Evolutionary conservation across 176 grass and related monocot genomes (phyloP), one percentile per base, ranked within the genome.

Genomic region (Eremochloa ophiuroides): DNA sequence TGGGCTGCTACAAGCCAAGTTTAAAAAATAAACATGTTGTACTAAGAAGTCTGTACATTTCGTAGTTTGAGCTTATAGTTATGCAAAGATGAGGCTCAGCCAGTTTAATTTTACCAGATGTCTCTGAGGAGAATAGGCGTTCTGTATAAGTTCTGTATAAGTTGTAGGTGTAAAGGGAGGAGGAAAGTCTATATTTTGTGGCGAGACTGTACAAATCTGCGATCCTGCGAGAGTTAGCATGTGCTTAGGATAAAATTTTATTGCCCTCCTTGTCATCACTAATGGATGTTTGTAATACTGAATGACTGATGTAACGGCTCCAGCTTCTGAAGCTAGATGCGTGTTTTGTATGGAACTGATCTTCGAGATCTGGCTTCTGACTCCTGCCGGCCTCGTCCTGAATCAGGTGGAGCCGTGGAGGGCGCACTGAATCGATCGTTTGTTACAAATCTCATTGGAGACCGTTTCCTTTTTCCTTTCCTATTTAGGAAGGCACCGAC

Each of bases 191-290:
- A 46, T 71, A 86, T 93, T 93, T 87, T 86, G 91, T 40, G 69
- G 86, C 18, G 80, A 84, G 93, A 93, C 85, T 87, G 91, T 97
- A 97, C 85, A 93, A 97, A 97, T 93, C 30, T 93, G 77, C 83
- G 41, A 40, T 80, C 25, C 44, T 66, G 81, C 81, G 71, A 85
- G 83, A 71, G 53, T 73, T 85, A 58, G 53, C 71, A 29, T 51
- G 35, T 79, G 46, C 64, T 73, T 88, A 83, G 75, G 80, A 55
- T 34, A 58, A 69, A 18, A 46, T 71, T 73, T 78, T 56, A 88
- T 72, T 37, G 43, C 12, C 72, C 8, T 22, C 46, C 47, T 35
- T 88, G 74, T 68, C 60, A 25, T 65, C 67, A 66, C 74, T 66
- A 53, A 87, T 78, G 73, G 74, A 79, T 87, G 40, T 37, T 51